These are phyloP conservation scores for Parascedosporium putredinis DNA, from an alignment of 2,329 filamentous ascomycete species.

Conservation along the genomic window DNA sequence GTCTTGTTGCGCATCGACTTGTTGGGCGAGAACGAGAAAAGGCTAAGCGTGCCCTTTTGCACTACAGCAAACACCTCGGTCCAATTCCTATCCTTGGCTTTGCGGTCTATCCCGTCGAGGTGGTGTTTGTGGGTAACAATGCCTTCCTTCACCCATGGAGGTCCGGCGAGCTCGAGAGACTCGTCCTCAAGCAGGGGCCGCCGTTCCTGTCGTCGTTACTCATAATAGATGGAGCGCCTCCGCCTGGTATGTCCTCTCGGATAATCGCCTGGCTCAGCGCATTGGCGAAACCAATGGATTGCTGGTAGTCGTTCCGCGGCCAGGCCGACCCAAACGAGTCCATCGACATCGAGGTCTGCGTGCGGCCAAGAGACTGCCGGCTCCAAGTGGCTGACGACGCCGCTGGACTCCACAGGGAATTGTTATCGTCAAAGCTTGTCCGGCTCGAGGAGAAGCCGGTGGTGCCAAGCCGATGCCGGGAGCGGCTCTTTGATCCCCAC, in stretches of 20 bases:
- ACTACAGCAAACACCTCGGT: conserved; percentile 91
- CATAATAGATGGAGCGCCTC: conserved; percentile 38
- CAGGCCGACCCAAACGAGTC: conserved; percentile 76
- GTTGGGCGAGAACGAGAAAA: conserved; percentile 85
- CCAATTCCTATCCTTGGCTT: conserved; percentile 91
- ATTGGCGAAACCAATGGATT: conserved; percentile 95
- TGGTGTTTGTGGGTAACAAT: conserved; percentile 95
- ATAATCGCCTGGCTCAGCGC: conserved; percentile 95
- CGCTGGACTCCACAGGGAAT: conserved; percentile 80
- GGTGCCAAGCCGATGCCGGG: conserved; percentile 58
- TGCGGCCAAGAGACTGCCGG: conserved; percentile 83
- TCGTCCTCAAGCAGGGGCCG: conserved; percentile 77
- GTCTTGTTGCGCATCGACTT: conserved; percentile 56
- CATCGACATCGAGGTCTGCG: conserved; percentile 82
- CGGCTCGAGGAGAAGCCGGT: conserved; percentile 82
- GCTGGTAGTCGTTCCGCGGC: conserved; percentile 74
- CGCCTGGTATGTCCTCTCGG: conserved; percentile 53
- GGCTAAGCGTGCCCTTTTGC: conserved; percentile 83
- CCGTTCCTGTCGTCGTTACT: conserved; percentile 50
- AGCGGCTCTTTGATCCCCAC: conserved; percentile 81
- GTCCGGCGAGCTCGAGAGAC: conserved; percentile 77
- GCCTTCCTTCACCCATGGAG: conserved; percentile 98
- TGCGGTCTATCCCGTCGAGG: conserved; percentile 80
- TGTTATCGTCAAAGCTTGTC: conserved; percentile 86
- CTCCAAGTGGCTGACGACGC: conserved; percentile 90